phyloP scores from a whole-genome alignment of 495 filamentous ascomycete genomes.

The Baudoinia panamericana region DNA sequence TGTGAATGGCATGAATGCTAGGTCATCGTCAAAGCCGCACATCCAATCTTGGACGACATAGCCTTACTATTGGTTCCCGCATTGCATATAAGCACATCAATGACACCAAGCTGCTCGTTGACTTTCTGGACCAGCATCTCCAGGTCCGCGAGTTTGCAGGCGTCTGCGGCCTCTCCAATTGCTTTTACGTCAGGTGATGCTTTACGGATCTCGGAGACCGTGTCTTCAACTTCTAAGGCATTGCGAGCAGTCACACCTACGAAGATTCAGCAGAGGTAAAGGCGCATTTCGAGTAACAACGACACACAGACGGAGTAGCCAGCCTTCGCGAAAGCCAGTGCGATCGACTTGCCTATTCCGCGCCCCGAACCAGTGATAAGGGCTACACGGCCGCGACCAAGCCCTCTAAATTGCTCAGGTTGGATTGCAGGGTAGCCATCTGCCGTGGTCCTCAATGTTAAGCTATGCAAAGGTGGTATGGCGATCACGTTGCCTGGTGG shows the following conservation, averaged over 20 bases:
- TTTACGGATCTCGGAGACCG: background rate
- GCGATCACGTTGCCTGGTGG: background rate
- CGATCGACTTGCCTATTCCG: background rate
- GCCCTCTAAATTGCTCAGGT: background rate
- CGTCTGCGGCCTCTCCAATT: background rate
- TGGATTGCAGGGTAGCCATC: constrained; percentile 22
- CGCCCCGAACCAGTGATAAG: background rate
- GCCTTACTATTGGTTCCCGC: background rate
- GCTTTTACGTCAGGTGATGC: background rate
- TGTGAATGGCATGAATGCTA: background rate
- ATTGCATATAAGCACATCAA: background rate
- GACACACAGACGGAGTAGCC: background rate
- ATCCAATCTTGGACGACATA: background rate
- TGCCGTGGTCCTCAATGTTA: background rate
- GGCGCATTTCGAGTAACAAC: background rate
- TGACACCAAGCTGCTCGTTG: background rate
- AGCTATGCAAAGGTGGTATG: background rate
- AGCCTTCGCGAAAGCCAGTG: background rate
- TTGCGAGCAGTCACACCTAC: background rate
- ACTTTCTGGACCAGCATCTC: background rate
- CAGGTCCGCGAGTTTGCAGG: background rate
- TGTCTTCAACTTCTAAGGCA: background rate
- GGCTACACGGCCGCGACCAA: background rate
- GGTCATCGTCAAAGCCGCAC: background rate
- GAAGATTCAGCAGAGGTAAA: background rate